Conservation (phyloP, 1,139 yeast genomes). For the Suhomyces panamericanus region DNA sequence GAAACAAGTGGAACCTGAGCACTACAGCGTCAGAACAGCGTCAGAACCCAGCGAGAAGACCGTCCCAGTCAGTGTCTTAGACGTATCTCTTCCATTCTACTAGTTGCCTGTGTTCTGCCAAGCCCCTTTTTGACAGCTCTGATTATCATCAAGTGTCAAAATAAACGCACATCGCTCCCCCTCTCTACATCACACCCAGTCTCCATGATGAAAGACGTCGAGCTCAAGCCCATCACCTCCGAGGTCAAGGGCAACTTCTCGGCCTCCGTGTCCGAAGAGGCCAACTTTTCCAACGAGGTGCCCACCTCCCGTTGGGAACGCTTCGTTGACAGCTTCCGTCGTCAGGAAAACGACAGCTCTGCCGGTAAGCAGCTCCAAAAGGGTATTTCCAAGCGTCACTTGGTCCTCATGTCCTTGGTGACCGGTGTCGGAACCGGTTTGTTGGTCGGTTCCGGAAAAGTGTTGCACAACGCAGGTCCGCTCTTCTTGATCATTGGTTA, state of each 20-base stretch:
- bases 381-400: slow-evolving; percentile 37
- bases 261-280: slow-evolving; percentile 16
- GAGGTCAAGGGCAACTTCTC: slow-evolving; percentile 19
- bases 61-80: too few relatives aligned
- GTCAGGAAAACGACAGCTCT: slow-evolving; percentile 22
- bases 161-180: too few relatives aligned
- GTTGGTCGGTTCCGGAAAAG: slow-evolving; percentile 39
- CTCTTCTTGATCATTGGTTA: slow-evolving; percentile 37
- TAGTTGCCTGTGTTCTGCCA: too few relatives aligned
- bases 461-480: slow-evolving; percentile 38
- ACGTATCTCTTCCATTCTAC: too few relatives aligned
- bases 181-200: background rate
- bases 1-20: too few relatives aligned
- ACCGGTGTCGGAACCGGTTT: slow-evolving; percentile 47
- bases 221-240: slow-evolving; percentile 20
- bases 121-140: too few relatives aligned
- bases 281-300: slow-evolving; percentile 16
- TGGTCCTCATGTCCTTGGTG: slow-evolving; percentile 38
- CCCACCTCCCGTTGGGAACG: slow-evolving; percentile 21
- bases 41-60: too few relatives aligned
- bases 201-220: slow-evolving; percentile 14
- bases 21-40: too few relatives aligned
- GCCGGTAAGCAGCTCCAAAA: slow-evolving; percentile 34
- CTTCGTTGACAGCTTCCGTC: slow-evolving; percentile 34
- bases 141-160: too few relatives aligned